Evolutionary conservation across 2,329 filamentous ascomycete genomes (phyloP).

Genomic region (Penicillium sp.): DNA sequence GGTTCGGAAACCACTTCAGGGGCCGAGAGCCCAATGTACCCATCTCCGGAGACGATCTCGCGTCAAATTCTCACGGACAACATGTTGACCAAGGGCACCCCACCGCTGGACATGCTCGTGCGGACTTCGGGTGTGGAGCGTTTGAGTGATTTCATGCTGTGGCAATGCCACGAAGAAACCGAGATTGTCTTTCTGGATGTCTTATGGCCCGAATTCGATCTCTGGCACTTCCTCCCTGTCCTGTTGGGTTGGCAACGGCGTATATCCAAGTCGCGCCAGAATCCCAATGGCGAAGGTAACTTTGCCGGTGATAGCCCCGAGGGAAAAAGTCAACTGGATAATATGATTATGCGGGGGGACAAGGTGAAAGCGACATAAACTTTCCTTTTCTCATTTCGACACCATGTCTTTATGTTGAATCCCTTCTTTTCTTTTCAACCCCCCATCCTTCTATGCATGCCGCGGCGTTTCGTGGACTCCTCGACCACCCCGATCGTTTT

Average conservation of each 20-base stretch:
- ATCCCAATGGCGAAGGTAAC: slow-evolving; percentile 54
- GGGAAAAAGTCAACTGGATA: slow-evolving; percentile 23
- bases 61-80: slow-evolving; percentile 74
- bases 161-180: slow-evolving; percentile 91
- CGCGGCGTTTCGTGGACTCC: slow-evolving; percentile 17
- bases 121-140: slow-evolving; percentile 89
- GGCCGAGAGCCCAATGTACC: slow-evolving; percentile 36
- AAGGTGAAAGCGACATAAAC: slow-evolving; percentile 30
- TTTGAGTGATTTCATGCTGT: slow-evolving; percentile 96
- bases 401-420: slow-evolving; percentile 1
- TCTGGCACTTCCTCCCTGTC: slow-evolving; percentile 89
- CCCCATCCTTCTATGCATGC: slow-evolving; percentile 20
- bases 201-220: slow-evolving; percentile 91
- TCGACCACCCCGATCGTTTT: slow-evolving; percentile 8
- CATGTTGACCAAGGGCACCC: slow-evolving; percentile 79
- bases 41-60: slow-evolving; percentile 85
- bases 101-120: slow-evolving; percentile 83
- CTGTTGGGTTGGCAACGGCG: slow-evolving; percentile 81
- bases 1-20: slow-evolving; percentile 25
- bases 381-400: background rate
- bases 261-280: slow-evolving; percentile 56
- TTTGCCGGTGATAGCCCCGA: slow-evolving; percentile 47
- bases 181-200: slow-evolving; percentile 89
- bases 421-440: slow-evolving; percentile 4
- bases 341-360: slow-evolving; percentile 12